Evolutionary conservation across 768 basidiomycete species (phyloP), one percentile per base, ranked within the genome.

Genomic region (Sarcomyxa edulis): DNA sequence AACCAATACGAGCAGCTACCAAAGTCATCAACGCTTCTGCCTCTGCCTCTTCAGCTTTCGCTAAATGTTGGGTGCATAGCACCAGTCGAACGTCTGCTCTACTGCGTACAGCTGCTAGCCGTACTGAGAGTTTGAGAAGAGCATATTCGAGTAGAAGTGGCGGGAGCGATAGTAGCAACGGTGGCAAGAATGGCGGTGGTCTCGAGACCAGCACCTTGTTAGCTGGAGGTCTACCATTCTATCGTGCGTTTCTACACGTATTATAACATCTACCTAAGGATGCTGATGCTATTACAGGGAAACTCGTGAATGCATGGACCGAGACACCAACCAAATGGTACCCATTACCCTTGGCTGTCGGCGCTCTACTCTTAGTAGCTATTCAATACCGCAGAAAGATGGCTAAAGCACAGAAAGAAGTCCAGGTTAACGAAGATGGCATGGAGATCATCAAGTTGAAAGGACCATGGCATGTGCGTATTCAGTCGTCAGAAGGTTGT

Each of bases 301-400:
- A 71, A 54, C 60, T 94, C 6, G 66, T 84, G 20, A 71, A 74
- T 43, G 87, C 89, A 19, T 92, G 89, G 89, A 81, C 73, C 5
- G 68, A 81, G 52, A 93, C 94, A 0, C 90, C 91, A 0, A 93
- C 87, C 24, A 88, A 81, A 60, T 98, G 94, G 94, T 95, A 94
- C 49, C 94, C 94, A 7, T 74, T 97, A 31, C 93, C 93, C 11
- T 62, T 95, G 40, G 90, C 89, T 8, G 84, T 93, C 20, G 92
- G 92, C 25, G 91, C 90, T 2, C 69, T 92, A n/a, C 74, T 95
- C 21, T 81, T 95, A 23, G 77, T 89, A 46, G 72, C 75, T 34
- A 66, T 91, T 9, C 83, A 88, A 51, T 90, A 82, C 52, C 72
- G 84, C 39, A 80, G 79, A 57, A 75, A 76, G 54, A 44, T 53